Evolutionary conservation across 139 green algal species (phyloP).

Genomic region (Desmodesmus armatus): DNA sequence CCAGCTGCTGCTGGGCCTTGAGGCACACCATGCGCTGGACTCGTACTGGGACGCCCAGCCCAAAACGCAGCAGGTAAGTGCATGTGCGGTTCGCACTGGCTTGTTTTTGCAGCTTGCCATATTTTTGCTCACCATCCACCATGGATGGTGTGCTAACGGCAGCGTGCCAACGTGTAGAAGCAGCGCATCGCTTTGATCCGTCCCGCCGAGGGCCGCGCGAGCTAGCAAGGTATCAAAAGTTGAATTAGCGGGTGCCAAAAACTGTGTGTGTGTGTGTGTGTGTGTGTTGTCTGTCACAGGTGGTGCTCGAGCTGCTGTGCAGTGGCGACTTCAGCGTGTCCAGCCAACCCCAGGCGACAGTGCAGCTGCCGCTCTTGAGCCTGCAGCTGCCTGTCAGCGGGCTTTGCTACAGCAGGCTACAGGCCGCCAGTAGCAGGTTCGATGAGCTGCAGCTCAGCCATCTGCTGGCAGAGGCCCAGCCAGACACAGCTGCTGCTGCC

Average conservation of each 20-base stretch:
- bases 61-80: neutral
- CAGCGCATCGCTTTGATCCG: neutral
- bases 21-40: constrained; percentile 11
- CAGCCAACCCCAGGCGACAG: neutral
- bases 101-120: no score
- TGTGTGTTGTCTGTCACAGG: no score
- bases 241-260: no score
- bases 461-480: neutral
- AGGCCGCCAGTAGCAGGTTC: neutral
- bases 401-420: neutral
- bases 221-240: no score
- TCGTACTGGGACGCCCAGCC: neutral
- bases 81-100: no score
- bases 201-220: no score
- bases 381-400: constrained; percentile 32
- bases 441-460: constrained; percentile 10
- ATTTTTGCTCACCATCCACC: no score
- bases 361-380: neutral
- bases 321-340: neutral
- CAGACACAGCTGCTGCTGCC: constrained; percentile 1
- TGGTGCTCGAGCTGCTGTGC: neutral
- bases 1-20: constrained; percentile 18
- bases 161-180: neutral
- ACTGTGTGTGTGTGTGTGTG: no score
- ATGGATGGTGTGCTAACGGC: no score